Base-by-base conservation (phyloP, 805 yeast species). In the Hanseniaspora mollemarum region DNA sequence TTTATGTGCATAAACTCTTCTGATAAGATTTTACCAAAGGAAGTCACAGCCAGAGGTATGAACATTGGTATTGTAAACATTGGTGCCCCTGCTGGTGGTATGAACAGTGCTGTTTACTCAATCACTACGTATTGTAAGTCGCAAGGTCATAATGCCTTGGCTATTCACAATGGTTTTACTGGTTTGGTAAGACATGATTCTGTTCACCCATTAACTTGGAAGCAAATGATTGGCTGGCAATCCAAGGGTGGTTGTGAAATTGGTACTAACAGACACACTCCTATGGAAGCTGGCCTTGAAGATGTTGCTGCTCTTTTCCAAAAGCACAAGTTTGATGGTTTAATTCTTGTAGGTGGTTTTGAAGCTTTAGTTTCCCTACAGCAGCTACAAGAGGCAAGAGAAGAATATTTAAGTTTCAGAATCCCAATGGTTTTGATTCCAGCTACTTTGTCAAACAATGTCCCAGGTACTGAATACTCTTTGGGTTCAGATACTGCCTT, bases 401-500 rank as follows among this genome's bases (percentile, higher is more conserved):
- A 65, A 18, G 72, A 71, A 58, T 83, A 78, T 62, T 86, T 88
- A 40, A 80, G 90, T 26, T 85, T 92, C 71, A 79, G 90, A 67
- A 87, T 92, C 57, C 98, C 98, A 55, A 81, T 90, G 85, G 83
- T 85, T 38, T 78, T 86, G 59, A 74, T 92, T 57, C 98, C 98
- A 10, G 90, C 97, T 2, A 92, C 98, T 2, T 86, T 92, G 56
- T 87, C 96, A 16, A 92, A 92, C 70, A 92, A 92, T 60, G 97
- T 92, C 45, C 98, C 99, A n/a, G 99, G 98, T 54, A 83, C 97
- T 1, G 96, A 92, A 67, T 87, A 87, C 67, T 87, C 96, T 0
- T 69, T 92, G 53, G 99, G 99, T 53, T 75, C 87, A 12, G 98
- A 92, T 65, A 92, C 99, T 10, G 94, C 98, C 72, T 71, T 92